Evolutionary conservation across 2,329 filamentous ascomycete species (phyloP).

Genomic region (Moelleriella libera): DNA sequence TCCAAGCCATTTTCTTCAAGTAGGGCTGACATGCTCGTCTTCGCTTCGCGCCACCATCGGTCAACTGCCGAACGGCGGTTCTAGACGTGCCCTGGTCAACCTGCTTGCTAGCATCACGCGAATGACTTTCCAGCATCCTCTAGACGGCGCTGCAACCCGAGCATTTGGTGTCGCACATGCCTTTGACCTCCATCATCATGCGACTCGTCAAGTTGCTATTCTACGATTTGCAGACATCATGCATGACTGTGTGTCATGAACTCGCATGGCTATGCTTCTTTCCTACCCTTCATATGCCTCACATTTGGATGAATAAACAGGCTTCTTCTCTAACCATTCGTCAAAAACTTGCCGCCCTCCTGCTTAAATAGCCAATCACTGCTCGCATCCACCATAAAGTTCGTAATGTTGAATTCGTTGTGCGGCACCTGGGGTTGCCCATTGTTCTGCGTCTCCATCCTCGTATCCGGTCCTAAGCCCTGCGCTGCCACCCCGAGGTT

Average conservation of each 20-base stretch:
- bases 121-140: too few species aligned
- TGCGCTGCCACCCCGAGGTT: conserved; percentile 7
- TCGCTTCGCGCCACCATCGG: not conserved
- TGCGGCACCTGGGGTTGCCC: conserved; percentile 14
- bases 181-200: too few species aligned
- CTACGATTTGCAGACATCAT: too few species aligned
- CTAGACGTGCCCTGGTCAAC: too few species aligned
- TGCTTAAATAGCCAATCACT: conserved; percentile 55
- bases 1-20: not conserved
- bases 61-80: not conserved
- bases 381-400: conserved; percentile 62
- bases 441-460: conserved; percentile 14
- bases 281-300: too few species aligned
- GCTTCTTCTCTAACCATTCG: conserved; percentile 2
- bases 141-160: too few species aligned
- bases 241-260: too few species aligned
- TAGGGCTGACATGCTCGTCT: not conserved
- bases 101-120: too few species aligned
- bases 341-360: conserved; percentile 17
- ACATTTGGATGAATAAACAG: not conserved
- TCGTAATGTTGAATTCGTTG: conserved; percentile 65
- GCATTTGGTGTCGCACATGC: too few species aligned
- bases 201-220: too few species aligned
- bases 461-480: conserved; percentile 7
- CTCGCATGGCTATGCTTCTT: too few species aligned